These are phyloP conservation scores for Aspergillus fumigatus DNA, from an alignment of 2,329 filamentous ascomycete species.

Conservation along the genomic window DNA sequence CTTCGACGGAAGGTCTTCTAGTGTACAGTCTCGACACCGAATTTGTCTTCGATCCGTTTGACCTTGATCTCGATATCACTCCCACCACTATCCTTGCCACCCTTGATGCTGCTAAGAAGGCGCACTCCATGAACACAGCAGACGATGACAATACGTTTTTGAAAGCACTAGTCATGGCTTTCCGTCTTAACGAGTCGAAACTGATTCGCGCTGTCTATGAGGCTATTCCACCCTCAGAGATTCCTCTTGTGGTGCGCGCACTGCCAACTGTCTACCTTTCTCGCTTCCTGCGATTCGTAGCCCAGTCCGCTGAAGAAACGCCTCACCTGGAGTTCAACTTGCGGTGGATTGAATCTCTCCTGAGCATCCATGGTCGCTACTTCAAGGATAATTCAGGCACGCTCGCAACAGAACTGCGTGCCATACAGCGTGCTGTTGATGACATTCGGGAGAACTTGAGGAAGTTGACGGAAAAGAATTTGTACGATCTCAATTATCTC, in stretches of 20 bases:
- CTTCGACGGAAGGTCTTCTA: slow-evolving; percentile 87
- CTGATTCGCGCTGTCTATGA: slow-evolving; percentile 84
- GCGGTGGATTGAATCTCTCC: slow-evolving; percentile 77
- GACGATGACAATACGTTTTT: slow-evolving; percentile 71
- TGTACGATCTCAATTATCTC: slow-evolving; percentile 84
- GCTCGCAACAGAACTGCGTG: slow-evolving; percentile 77
- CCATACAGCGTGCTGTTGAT: slow-evolving; percentile 73
- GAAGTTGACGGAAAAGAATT: slow-evolving; percentile 78
- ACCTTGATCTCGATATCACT: slow-evolving; percentile 90
- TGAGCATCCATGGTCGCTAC: slow-evolving; percentile 80
- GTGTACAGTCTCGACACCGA: slow-evolving; percentile 86
- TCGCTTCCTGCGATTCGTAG: slow-evolving; percentile 79
- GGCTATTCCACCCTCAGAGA: slow-evolving; percentile 68
- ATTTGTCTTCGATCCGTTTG: slow-evolving; percentile 89
- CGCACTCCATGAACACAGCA: slow-evolving; percentile 44
- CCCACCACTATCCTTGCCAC: slow-evolving; percentile 78
- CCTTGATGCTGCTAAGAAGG: slow-evolving; percentile 46
- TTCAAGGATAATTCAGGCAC: slow-evolving; percentile 75
- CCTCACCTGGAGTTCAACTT: slow-evolving; percentile 94
- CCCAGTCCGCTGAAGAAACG: slow-evolving; percentile 79
- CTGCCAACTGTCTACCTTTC: slow-evolving; percentile 83
- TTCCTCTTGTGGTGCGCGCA: slow-evolving; percentile 70
- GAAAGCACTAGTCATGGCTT: slow-evolving; percentile 93
- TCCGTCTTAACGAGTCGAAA: slow-evolving; percentile 82
- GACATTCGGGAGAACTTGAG: slow-evolving; percentile 79